Evolutionary conservation across 2,329 filamentous ascomycete genomes (phyloP).

Genomic region (Colletotrichum orchidophilum): DNA sequence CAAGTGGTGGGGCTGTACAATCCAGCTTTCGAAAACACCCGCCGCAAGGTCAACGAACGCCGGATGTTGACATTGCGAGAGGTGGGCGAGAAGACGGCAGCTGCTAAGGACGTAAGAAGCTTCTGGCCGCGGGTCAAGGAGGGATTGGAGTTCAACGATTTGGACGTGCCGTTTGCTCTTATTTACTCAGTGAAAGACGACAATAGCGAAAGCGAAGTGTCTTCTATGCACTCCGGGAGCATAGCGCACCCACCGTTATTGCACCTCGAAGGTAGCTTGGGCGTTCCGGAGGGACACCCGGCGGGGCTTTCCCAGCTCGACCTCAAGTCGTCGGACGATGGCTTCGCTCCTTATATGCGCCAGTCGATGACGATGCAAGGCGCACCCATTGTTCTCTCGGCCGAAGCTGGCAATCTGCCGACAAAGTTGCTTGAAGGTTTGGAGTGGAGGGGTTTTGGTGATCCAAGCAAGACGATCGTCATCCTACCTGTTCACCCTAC

Average conservation of each 20-base stretch:
- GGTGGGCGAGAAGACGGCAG: constrained; percentile 78
- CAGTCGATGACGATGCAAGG: constrained; percentile 75
- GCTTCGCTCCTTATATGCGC: constrained; percentile 80
- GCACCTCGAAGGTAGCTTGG: constrained; percentile 76
- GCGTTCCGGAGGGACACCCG: constrained; percentile 71
- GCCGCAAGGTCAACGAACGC: constrained; percentile 80
- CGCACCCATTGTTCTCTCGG: constrained; percentile 72
- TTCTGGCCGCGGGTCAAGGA: constrained; percentile 79
- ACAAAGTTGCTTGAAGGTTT: constrained; percentile 71
- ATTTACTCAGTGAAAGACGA: constrained; percentile 82
- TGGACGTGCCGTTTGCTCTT: constrained; percentile 79
- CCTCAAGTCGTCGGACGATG: constrained; percentile 73
- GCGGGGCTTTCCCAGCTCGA: constrained; percentile 72
- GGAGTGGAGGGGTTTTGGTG: constrained; percentile 75
- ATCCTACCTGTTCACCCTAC: constrained; percentile 84
- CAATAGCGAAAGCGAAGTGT: constrained; percentile 71
- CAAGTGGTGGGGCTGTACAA: constrained; percentile 82
- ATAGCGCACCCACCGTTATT: constrained; percentile 69
- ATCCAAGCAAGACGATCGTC: constrained; percentile 75
- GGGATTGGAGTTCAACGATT: constrained; percentile 77
- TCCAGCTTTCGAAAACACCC: constrained; percentile 83
- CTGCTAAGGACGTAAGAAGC: constrained; percentile 74
- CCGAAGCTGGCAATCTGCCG: constrained; percentile 74
- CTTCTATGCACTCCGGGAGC: constrained; percentile 76
- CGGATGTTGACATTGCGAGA: constrained; percentile 83